phyloP scores from a whole-genome alignment of 139 green algal genomes.

The Chlamydomonas urium region DNA sequence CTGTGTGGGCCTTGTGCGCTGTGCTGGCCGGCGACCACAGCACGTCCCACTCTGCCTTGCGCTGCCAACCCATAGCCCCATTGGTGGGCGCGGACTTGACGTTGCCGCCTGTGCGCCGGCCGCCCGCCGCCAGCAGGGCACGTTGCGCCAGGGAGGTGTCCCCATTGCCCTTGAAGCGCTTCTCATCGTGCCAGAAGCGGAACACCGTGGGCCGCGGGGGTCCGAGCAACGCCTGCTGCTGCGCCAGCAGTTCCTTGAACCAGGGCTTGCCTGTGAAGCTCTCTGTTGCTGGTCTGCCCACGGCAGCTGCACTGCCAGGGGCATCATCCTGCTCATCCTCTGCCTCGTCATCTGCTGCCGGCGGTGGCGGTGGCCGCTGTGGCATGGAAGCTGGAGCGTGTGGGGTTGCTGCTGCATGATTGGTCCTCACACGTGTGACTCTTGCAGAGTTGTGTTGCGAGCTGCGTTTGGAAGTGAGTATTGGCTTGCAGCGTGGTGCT shows the following conservation, averaged over 20 bases:
- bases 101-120: conserved; percentile 32
- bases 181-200: conserved; percentile 50
- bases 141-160: conserved; percentile 33
- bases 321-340: not conserved
- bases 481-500: no score
- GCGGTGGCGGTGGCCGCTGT: not conserved
- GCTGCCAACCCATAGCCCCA: conserved; percentile 47
- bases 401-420: not conserved
- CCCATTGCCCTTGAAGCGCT: conserved; percentile 44
- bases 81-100: conserved; percentile 17
- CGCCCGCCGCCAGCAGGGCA: conserved; percentile 31
- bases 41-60: conserved; percentile 16
- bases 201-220: not conserved
- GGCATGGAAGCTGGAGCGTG: not conserved
- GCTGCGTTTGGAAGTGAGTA: no score
- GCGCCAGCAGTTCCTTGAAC: not conserved
- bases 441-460: no score
- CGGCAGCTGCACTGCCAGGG: not conserved
- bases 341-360: no score
- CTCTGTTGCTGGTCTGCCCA: not conserved
- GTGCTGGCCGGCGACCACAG: conserved; percentile 24
- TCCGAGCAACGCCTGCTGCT: not conserved
- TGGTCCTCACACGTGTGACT: no score
- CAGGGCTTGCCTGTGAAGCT: not conserved
- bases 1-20: conserved; percentile 28